phyloP scores from a whole-genome alignment of 2,329 filamentous ascomycete species.

The Bisporella sp. region DNA sequence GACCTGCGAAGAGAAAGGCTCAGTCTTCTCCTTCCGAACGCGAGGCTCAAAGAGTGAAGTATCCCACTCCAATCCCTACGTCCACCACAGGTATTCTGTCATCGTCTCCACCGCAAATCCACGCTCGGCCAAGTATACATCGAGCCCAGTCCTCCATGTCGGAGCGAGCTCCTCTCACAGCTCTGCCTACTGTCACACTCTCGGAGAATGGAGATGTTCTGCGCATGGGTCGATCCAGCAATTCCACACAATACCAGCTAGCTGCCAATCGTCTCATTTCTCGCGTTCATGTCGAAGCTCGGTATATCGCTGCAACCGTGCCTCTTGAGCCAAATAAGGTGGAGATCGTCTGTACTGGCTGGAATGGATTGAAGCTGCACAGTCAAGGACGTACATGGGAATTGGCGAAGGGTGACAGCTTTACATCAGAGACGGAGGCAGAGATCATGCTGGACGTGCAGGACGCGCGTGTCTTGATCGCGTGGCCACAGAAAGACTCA shows the following conservation, averaged over 20 bases:
- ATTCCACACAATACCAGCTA: conserved; percentile 91
- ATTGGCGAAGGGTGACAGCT: conserved; percentile 79
- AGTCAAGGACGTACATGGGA: conserved; percentile 85
- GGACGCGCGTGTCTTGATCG: conserved; percentile 80
- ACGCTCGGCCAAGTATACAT: conserved; percentile 42
- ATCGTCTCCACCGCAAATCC: conserved; percentile 66
- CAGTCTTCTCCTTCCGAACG: conserved; percentile 34
- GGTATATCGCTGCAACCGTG: conserved; percentile 65
- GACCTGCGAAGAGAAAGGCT: conserved; percentile 61
- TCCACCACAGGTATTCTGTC: conserved; percentile 89
- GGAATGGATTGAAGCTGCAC: conserved; percentile 92
- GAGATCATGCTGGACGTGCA: conserved; percentile 96
- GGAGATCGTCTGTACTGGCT: conserved; percentile 85
- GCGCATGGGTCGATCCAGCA: conserved; percentile 87
- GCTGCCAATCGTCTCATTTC: conserved; percentile 90
- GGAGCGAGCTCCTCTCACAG: conserved; percentile 71
- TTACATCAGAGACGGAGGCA: conserved; percentile 81
- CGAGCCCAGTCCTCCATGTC: conserved; percentile 59
- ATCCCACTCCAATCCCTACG: conserved; percentile 89
- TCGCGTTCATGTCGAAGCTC: conserved; percentile 83
- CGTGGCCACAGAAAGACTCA: conserved; percentile 64
- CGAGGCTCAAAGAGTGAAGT: conserved; percentile 42
- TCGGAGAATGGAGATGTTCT: conserved; percentile 74
- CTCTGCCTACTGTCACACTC: conserved; percentile 76
- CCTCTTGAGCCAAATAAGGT: conserved; percentile 69